phyloP scores from a whole-genome alignment of 169 alveolate genomes.

The Plasmodium gonderi region DNA sequence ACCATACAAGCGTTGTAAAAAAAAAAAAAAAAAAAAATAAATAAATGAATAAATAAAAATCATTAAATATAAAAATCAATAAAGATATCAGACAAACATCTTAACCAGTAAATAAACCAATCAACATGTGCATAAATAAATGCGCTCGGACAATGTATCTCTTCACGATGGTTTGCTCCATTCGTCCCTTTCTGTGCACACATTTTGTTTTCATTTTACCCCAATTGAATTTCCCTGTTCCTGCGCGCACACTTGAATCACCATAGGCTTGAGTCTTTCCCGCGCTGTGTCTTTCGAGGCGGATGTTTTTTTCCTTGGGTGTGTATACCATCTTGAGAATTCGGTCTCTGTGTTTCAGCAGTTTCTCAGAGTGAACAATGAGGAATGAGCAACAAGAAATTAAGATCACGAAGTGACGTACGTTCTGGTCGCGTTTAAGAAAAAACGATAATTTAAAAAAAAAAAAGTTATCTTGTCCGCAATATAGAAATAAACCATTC shows the following conservation, averaged over 20 bases:
- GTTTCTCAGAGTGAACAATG: too few relatives aligned
- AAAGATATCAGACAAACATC: neutral
- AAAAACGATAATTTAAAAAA: too few relatives aligned
- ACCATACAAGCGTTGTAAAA: neutral
- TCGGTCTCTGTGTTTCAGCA: neutral
- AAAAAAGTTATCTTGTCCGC: too few relatives aligned
- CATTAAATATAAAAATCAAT: neutral
- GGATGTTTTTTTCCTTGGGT: slow-evolving; percentile 71
- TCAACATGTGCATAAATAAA: neutral
- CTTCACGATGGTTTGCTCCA: neutral
- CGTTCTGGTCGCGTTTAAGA: too few relatives aligned
- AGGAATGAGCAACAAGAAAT: too few relatives aligned
- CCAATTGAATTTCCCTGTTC: slow-evolving; percentile 71
- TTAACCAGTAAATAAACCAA: neutral
- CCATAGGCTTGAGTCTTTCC: slow-evolving; percentile 72
- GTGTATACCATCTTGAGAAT: slow-evolving; percentile 25
- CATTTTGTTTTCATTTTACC: slow-evolving; percentile 26
- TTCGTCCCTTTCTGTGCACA: neutral
- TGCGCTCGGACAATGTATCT: neutral
- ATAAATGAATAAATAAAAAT: neutral
- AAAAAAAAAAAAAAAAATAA: slow-evolving; percentile 18
- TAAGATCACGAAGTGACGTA: too few relatives aligned
- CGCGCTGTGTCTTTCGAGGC: slow-evolving; percentile 75
- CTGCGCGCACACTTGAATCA: slow-evolving; percentile 51
- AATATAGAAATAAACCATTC: too few relatives aligned